phyloP scores from a whole-genome alignment of 192 early-diverging fungal species.

The Chytriomyces hyalinus region DNA sequence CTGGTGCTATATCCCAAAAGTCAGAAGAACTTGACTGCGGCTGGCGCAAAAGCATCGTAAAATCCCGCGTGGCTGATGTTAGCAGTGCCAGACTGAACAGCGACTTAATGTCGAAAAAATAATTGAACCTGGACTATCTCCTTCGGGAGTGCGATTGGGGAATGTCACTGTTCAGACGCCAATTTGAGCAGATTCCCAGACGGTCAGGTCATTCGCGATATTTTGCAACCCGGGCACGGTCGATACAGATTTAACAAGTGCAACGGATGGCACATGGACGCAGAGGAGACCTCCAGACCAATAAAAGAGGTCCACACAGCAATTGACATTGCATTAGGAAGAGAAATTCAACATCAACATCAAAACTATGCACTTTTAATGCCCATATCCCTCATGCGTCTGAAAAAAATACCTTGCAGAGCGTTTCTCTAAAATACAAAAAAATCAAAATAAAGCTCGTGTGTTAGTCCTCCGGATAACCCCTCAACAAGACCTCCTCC shows the following conservation, averaged over 20 bases:
- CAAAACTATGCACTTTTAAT: neutral
- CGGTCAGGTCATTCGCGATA: too few species aligned
- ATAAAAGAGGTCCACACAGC: too few species aligned
- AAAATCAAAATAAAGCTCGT: neutral
- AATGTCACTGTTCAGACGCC: conserved; percentile 20
- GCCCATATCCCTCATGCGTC: neutral
- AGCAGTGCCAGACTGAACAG: conserved; percentile 14
- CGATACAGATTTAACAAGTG: too few species aligned
- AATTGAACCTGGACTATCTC: neutral
- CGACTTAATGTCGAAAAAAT: conserved; percentile 15
- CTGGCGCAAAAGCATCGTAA: conserved; percentile 15
- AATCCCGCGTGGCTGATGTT: conserved; percentile 9
- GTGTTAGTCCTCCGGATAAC: neutral
- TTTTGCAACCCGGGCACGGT: too few species aligned
- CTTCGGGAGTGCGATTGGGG: neutral
- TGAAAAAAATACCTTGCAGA: too few species aligned
- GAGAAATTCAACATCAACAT: neutral
- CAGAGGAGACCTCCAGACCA: too few species aligned
- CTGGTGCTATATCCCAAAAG: too few species aligned
- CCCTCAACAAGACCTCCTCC: neutral
- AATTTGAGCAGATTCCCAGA: neutral
- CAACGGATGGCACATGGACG: too few species aligned
- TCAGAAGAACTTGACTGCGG: conserved; percentile 12
- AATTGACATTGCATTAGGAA: neutral
- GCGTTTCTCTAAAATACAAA: neutral